phyloP scores from a whole-genome alignment of 371 early-diverging fungal genomes.

The Cokeromyces recurvatus region DNA sequence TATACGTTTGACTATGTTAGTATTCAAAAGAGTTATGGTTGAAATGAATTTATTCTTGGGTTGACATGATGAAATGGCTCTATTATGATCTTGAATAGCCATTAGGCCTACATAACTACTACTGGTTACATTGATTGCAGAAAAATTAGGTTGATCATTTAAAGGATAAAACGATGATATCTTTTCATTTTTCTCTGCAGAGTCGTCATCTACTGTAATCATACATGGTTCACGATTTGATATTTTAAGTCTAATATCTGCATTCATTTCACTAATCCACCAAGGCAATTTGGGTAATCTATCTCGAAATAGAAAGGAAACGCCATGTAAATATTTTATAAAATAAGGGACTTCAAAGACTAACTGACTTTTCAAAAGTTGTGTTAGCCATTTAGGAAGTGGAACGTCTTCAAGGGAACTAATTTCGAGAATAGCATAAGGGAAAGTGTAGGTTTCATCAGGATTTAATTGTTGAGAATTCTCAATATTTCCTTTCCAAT shows the following conservation, averaged over 20 bases:
- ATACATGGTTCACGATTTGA: background rate
- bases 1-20: background rate
- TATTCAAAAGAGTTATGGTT: too few relatives aligned
- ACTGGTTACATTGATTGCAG: too few relatives aligned
- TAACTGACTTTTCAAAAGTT: conserved; percentile 75
- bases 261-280: conserved; percentile 87
- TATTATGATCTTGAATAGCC: too few relatives aligned
- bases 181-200: background rate
- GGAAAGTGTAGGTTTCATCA: conserved; percentile 70
- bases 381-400: conserved; percentile 82
- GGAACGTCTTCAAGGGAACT: conserved; percentile 77
- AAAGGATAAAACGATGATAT: background rate
- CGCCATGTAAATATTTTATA: conserved; percentile 94
- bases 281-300: conserved; percentile 88
- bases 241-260: conserved; percentile 71
- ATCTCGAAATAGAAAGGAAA: conserved; percentile 73
- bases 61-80: too few relatives aligned
- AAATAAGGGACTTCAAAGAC: conserved; percentile 96
- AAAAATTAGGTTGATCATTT: background rate
- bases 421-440: conserved; percentile 94
- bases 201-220: background rate
- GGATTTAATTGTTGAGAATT: background rate
- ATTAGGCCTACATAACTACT: too few relatives aligned
- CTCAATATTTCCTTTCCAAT: background rate
- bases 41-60: too few relatives aligned